These are phyloP conservation scores for Coniella lustricola DNA, from an alignment of 2,329 filamentous ascomycete genomes.

Conservation along the genomic window DNA sequence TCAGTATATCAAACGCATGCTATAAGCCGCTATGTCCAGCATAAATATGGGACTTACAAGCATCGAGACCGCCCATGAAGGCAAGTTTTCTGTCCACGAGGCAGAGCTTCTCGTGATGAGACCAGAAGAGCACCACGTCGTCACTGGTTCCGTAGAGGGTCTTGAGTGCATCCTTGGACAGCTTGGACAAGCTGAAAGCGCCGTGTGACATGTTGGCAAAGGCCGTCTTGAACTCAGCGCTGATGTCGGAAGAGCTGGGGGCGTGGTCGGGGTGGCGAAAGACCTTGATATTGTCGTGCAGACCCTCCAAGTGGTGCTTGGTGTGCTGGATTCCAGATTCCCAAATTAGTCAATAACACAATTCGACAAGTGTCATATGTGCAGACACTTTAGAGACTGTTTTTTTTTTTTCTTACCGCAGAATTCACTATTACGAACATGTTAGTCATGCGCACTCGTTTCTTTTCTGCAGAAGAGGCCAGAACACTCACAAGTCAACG, in stretches of 20 bases:
- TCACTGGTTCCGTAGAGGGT: constrained; percentile 75
- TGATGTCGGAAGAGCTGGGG: constrained; percentile 49
- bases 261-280: constrained; percentile 87
- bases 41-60: constrained; percentile 56
- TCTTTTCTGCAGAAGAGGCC: constrained; percentile 19
- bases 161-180: constrained; percentile 67
- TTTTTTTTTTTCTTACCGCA: constrained; percentile 14
- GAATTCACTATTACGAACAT: constrained; percentile 22
- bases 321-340: constrained; percentile 50
- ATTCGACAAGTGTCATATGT: not conserved
- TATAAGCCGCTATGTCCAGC: not conserved
- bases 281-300: constrained; percentile 79
- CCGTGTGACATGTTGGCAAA: constrained; percentile 31
- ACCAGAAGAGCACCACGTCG: constrained; percentile 82
- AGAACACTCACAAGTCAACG: constrained; percentile 63
- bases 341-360: not conserved
- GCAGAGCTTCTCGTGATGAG: constrained; percentile 87
- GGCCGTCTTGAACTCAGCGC: constrained; percentile 16
- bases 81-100: constrained; percentile 70
- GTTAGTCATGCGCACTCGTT: constrained; percentile 9
- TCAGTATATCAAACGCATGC: not conserved
- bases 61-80: constrained; percentile 87
- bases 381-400: not conserved
- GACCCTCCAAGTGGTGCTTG: constrained; percentile 66
- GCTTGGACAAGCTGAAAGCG: constrained; percentile 51